Percentiles rank a stretch among this genome's conserved stretches.
These are phyloP conservation scores for Gnomoniopsis smithogilvyi DNA, from an alignment of 2,329 filamentous ascomycete genomes.

Conservation along the genomic window DNA sequence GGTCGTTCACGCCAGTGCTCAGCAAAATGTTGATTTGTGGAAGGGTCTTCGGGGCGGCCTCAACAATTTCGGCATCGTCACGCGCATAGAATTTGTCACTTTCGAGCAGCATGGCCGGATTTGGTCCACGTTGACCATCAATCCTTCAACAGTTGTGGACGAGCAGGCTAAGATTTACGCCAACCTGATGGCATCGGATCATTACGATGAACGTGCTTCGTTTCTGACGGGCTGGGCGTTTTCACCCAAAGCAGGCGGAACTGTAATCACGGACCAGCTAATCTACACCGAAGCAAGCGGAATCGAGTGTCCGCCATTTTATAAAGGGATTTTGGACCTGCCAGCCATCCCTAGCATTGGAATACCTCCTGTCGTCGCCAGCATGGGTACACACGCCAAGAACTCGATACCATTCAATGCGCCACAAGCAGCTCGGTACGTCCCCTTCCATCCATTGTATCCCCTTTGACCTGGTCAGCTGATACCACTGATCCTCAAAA, in stretches of 20 bases:
- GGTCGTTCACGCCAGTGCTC: neutral
- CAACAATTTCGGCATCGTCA: slow-evolving; percentile 23
- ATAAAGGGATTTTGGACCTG: neutral
- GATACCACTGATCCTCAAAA: neutral
- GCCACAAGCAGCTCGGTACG: slow-evolving; percentile 3
- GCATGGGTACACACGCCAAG: neutral
- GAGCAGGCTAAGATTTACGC: neutral
- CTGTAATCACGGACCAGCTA: neutral
- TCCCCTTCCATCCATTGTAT: neutral
- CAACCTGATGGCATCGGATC: neutral
- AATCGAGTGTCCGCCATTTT: neutral
- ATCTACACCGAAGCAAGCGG: neutral
- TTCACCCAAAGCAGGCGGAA: neutral
- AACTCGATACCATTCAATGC: neutral
- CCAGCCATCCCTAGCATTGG: neutral
- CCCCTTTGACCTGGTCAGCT: no score
- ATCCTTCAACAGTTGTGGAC: neutral
- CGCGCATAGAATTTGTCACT: slow-evolving; percentile 15
- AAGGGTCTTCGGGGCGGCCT: slow-evolving; percentile 17
- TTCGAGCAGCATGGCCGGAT: slow-evolving; percentile 19
- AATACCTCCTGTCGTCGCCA: neutral
- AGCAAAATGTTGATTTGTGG: slow-evolving; percentile 16
- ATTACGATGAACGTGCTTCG: neutral
- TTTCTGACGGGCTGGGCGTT: neutral
- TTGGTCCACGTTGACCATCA: slow-evolving; percentile 9